A percentile compares a stretch with the other conserved stretches of the same genome.
Evolutionary conservation across 257 asterid genomes (phyloP).

Genomic region (Gentiana dahurica): DNA sequence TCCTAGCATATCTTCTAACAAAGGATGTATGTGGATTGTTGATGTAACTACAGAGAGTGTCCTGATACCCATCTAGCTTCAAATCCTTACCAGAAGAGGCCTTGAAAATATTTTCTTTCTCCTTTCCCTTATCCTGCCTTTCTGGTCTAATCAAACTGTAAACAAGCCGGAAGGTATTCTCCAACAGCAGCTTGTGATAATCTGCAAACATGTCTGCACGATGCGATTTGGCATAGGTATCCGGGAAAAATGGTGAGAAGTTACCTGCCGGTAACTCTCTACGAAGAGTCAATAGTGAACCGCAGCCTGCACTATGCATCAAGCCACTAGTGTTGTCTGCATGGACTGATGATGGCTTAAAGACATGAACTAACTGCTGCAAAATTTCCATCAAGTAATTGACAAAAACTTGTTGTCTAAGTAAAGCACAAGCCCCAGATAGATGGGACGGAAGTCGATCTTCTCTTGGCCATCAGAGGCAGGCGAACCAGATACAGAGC

Average conservation of each 20-base stretch:
- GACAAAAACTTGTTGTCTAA: slow-evolving; percentile 77
- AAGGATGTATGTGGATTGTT: slow-evolving; percentile 79
- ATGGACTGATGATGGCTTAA: slow-evolving; percentile 61
- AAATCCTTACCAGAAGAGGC: slow-evolving; percentile 62
- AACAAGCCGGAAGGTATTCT: slow-evolving; percentile 82
- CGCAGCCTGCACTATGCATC: slow-evolving; percentile 79
- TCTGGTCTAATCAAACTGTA: slow-evolving; percentile 97
- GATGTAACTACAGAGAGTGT: slow-evolving; percentile 92
- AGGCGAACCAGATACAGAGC: slow-evolving; percentile 43
- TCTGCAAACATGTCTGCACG: slow-evolving; percentile 89
- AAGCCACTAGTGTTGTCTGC: slow-evolving; percentile 47
- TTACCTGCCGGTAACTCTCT: slow-evolving; percentile 97
- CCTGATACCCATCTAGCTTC: slow-evolving; percentile 97
- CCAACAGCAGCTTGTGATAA: slow-evolving; percentile 75
- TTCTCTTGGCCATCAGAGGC: slow-evolving; percentile 53
- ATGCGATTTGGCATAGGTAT: slow-evolving; percentile 89
- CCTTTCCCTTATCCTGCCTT: slow-evolving; percentile 92
- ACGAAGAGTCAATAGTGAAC: slow-evolving; percentile 71
- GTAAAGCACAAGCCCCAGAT: slow-evolving; percentile 63
- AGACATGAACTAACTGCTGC: slow-evolving; percentile 78
- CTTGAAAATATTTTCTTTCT: slow-evolving; percentile 67
- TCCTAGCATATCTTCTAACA: slow-evolving; percentile 91
- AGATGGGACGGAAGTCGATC: slow-evolving; percentile 57
- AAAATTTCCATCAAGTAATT: slow-evolving; percentile 92
- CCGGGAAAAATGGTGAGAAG: slow-evolving; percentile 90